Conservation (phyloP, 805 yeast genomes). For the Metschnikowia arizonensis region DNA sequence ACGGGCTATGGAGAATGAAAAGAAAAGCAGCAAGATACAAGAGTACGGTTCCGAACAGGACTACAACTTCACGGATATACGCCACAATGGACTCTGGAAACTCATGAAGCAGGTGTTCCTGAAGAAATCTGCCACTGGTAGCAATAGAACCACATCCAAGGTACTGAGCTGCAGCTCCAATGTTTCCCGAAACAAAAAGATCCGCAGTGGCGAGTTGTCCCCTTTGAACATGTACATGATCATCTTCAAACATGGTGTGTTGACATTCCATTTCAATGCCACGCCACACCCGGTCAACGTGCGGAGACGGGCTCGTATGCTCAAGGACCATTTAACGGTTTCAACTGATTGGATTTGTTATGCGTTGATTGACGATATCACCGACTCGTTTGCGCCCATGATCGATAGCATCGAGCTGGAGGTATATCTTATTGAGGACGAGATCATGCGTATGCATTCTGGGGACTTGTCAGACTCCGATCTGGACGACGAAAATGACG, state of each 20-base stretch:
- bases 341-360: slow-evolving; percentile 96
- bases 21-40: slow-evolving; percentile 33
- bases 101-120: slow-evolving; percentile 8
- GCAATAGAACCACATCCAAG: slow-evolving; percentile 8
- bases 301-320: slow-evolving; percentile 82
- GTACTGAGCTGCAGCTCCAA: slow-evolving; percentile 12
- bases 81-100: slow-evolving; percentile 8
- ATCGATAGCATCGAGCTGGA: slow-evolving; percentile 92
- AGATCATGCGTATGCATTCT: slow-evolving; percentile 82
- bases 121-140: slow-evolving; percentile 6
- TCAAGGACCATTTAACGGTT: slow-evolving; percentile 83
- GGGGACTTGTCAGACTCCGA: slow-evolving; percentile 48
- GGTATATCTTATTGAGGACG: slow-evolving; percentile 91
- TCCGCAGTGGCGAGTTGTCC: slow-evolving; percentile 58
- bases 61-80: slow-evolving; percentile 2
- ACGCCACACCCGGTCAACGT: slow-evolving; percentile 97
- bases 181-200: slow-evolving; percentile 27
- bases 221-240: slow-evolving; percentile 91
- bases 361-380: slow-evolving; percentile 93
- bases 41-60: slow-evolving; percentile 21
- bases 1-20: slow-evolving; percentile 44
- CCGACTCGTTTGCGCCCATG: slow-evolving; percentile 97
- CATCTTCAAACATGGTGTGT: slow-evolving; percentile 85
- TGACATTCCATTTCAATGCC: slow-evolving; percentile 90
- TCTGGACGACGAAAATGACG: slow-evolving; percentile 31